A percentile compares a stretch with the other conserved stretches of the same genome.
phyloP scores from a whole-genome alignment of 371 early-diverging fungal genomes.

The Mortierella sp. region DNA sequence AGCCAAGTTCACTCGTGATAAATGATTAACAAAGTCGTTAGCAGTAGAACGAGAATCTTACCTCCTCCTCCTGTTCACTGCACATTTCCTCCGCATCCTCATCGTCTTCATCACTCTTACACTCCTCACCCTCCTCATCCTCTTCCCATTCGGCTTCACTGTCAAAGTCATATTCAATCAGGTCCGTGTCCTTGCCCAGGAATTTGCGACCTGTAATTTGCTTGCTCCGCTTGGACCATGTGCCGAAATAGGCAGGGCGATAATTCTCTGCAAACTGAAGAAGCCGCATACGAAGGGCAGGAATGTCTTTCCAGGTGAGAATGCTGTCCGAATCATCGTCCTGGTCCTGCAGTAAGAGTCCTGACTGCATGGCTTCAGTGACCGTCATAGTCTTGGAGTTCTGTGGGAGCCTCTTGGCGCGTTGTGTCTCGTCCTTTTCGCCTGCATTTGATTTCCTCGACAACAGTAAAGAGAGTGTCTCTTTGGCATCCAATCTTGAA shows the following conservation, averaged over 20 bases:
- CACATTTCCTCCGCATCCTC: conserved; percentile 62
- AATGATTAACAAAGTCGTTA: no score
- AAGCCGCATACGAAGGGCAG: conserved; percentile 70
- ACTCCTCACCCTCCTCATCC: conserved; percentile 91
- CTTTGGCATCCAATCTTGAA: neutral
- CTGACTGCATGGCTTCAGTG: conserved; percentile 21
- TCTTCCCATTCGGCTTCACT: conserved; percentile 94
- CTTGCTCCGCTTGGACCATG: conserved; percentile 78
- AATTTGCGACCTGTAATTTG: conserved; percentile 68
- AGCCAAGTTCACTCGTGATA: no score
- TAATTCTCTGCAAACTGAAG: conserved; percentile 79
- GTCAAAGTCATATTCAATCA: conserved; percentile 86
- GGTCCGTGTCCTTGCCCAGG: conserved; percentile 68
- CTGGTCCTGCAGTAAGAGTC: conserved; percentile 35
- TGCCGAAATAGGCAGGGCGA: conserved; percentile 86
- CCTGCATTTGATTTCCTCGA: neutral
- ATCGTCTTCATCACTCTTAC: conserved; percentile 83
- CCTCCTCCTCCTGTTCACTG: conserved; percentile 69
- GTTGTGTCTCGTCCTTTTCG: conserved; percentile 1
- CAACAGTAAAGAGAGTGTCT: conserved; percentile 17
- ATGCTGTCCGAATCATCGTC: conserved; percentile 30
- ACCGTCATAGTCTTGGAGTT: conserved; percentile 39
- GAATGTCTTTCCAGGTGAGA: conserved; percentile 54
- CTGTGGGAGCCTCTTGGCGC: conserved; percentile 27
- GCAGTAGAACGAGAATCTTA: no score